phyloP scores from a whole-genome alignment of 257 asterid genomes.

The Capsicum chinense region DNA sequence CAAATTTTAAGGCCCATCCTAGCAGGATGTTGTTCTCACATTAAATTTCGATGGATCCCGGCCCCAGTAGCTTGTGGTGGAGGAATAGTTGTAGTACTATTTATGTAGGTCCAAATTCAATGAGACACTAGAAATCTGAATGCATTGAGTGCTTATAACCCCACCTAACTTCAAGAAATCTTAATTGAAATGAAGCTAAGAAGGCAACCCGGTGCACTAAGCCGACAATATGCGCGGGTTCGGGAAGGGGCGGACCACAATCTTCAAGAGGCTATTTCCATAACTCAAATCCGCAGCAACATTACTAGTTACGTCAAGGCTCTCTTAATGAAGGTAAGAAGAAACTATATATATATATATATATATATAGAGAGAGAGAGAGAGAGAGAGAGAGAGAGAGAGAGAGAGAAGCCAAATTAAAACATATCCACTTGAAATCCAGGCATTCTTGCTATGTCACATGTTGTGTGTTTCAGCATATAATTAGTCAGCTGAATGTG shows the following conservation, averaged over 20 bases:
- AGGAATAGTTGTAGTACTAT: neutral
- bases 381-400: neutral
- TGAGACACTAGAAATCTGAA: conserved; percentile 11
- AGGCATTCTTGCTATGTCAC: conserved; percentile 51
- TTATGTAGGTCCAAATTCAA: conserved; percentile 25
- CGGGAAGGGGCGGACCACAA: too few relatives aligned
- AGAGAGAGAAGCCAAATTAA: conserved; percentile 9
- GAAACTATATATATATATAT: neutral
- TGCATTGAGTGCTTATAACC: conserved; percentile 25
- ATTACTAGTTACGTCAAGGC: too few relatives aligned
- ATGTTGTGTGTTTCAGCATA: conserved; percentile 47
- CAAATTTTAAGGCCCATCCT: conserved; percentile 2
- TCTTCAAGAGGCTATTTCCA: too few relatives aligned
- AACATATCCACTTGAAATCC: conserved; percentile 37
- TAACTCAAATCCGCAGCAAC: too few relatives aligned
- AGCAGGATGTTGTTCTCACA: conserved; percentile 15
- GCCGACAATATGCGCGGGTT: too few relatives aligned
- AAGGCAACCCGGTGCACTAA: neutral
- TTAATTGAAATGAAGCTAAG: conserved; percentile 9
- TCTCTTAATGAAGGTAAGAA: neutral
- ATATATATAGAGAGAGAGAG: neutral
- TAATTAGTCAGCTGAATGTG: conserved; percentile 38
- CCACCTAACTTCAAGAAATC: conserved; percentile 16
- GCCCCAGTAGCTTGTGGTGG: neutral
- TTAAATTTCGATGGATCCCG: conserved; percentile 1